Evolutionary conservation across 164 flowering plant genomes (phyloP).

Genomic region (Berberis thunbergii): DNA sequence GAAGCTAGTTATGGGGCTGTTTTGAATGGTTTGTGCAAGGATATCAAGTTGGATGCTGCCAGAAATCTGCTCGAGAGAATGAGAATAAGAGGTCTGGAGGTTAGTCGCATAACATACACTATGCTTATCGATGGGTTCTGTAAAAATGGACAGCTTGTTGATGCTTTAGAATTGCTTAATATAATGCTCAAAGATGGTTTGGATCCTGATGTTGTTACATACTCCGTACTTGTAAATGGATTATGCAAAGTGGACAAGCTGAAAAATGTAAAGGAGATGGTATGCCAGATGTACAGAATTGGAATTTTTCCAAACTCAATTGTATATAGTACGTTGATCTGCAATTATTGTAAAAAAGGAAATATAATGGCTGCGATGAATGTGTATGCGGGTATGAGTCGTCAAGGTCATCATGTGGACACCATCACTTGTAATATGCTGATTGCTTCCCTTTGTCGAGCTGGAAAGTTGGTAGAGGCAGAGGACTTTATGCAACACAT

Average conservation of each 20-base stretch:
- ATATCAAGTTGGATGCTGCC: conserved; percentile 42
- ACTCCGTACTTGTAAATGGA: conserved; percentile 70
- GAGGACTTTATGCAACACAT: conserved; percentile 54
- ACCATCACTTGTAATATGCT: conserved; percentile 43
- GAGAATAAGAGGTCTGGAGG: conserved; percentile 30
- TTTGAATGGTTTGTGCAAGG: conserved; percentile 64
- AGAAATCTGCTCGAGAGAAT: conserved; percentile 37
- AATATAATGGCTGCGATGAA: conserved; percentile 39
- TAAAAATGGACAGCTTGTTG: conserved; percentile 36
- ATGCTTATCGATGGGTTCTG: conserved; percentile 60
- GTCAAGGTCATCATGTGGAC: conserved; percentile 32
- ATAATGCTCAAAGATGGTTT: conserved; percentile 37
- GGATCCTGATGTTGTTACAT: conserved; percentile 61
- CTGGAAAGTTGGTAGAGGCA: conserved; percentile 48
- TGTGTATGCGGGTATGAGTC: conserved; percentile 35
- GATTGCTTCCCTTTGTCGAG: conserved; percentile 49
- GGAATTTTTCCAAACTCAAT: conserved; percentile 43
- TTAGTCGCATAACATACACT: conserved; percentile 39
- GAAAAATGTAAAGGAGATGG: conserved; percentile 37
- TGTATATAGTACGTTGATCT: conserved; percentile 46
- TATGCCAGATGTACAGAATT: conserved; percentile 51
- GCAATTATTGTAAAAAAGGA: conserved; percentile 50
- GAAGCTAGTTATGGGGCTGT: conserved; percentile 63
- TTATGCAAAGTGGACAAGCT: conserved; percentile 45
- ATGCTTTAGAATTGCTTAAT: conserved; percentile 40